phyloP scores from a whole-genome alignment of 805 yeast genomes.

The Barnettozyma populi region DNA sequence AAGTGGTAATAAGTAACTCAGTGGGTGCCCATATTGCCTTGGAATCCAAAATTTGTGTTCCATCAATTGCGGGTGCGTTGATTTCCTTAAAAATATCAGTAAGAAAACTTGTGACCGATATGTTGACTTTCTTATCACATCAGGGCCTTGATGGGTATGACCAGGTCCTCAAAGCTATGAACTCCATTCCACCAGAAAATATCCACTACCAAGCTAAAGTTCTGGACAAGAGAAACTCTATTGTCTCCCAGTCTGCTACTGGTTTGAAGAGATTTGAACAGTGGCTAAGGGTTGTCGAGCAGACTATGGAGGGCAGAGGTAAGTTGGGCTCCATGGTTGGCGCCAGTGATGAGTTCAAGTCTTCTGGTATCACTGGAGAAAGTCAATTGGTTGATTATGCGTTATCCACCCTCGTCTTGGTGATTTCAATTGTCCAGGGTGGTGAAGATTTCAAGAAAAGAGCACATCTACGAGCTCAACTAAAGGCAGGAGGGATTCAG shows the following conservation, averaged over 20 bases:
- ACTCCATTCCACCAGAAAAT: constrained; percentile 25
- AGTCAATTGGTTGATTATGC: constrained; percentile 65
- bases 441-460: constrained; percentile 36
- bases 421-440: constrained; percentile 55
- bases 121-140: constrained; percentile 52
- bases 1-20: constrained; percentile 61
- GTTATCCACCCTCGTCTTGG: constrained; percentile 60
- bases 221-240: constrained; percentile 31
- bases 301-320: constrained; percentile 79
- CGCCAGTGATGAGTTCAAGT: constrained; percentile 74
- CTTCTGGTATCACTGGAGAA: constrained; percentile 47
- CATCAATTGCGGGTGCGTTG: constrained; percentile 65
- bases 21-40: constrained; percentile 55
- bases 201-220: constrained; percentile 27
- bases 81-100: constrained; percentile 72
- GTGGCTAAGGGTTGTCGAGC: constrained; percentile 65
- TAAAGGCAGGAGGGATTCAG: constrained; percentile 53
- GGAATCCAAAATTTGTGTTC: constrained; percentile 41
- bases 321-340: constrained; percentile 89
- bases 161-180: constrained; percentile 41
- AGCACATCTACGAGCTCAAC: constrained; percentile 51
- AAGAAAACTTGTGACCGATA: constrained; percentile 73
- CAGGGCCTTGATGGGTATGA: constrained; percentile 47
- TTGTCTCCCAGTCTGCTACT: constrained; percentile 14
- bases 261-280: constrained; percentile 52